These are phyloP conservation scores for Coccinonectria pachysandricola DNA, from an alignment of 2,329 filamentous ascomycete genomes.

Conservation along the genomic window DNA sequence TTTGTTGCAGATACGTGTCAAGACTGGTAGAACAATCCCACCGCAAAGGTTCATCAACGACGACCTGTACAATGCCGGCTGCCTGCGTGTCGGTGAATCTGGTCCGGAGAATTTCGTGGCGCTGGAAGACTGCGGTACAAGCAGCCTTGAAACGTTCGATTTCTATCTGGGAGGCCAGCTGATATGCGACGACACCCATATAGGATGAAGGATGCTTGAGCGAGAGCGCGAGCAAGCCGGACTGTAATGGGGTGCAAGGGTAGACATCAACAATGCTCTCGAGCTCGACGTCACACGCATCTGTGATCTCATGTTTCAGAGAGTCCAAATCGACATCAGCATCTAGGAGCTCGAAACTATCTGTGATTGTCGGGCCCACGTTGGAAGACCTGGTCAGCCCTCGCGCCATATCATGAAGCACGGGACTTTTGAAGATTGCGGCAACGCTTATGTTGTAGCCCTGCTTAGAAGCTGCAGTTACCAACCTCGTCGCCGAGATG, in stretches of 20 bases:
- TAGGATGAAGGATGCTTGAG: conserved; percentile 1
- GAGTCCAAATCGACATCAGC: neutral
- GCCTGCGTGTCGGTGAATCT: neutral
- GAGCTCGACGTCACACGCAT: neutral
- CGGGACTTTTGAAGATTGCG: conserved; percentile 4
- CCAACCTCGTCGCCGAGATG: conserved; percentile 14
- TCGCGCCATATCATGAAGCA: conserved; percentile 4
- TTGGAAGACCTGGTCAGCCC: too few relatives aligned
- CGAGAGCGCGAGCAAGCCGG: conserved; percentile 1
- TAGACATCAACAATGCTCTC: conserved; percentile 1
- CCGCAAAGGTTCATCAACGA: conserved; percentile 1
- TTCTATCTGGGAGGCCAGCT: conserved; percentile 1
- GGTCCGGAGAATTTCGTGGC: conserved; percentile 1
- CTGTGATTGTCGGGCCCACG: conserved; percentile 1
- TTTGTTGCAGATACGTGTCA: neutral
- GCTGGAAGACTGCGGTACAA: conserved; percentile 1
- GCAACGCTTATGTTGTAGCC: conserved; percentile 11
- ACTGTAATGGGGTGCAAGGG: conserved; percentile 2
- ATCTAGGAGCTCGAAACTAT: neutral
- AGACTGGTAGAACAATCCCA: conserved; percentile 1
- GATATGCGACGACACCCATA: neutral
- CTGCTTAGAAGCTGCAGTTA: conserved; percentile 6
- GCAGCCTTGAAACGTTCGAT: conserved; percentile 1
- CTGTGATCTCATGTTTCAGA: neutral
- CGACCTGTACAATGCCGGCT: neutral